Percentiles rank a stretch among this genome's conserved stretches.
Conservation (phyloP, 1,284 basidiomycete genomes). For the Cerrena zonata region DNA sequence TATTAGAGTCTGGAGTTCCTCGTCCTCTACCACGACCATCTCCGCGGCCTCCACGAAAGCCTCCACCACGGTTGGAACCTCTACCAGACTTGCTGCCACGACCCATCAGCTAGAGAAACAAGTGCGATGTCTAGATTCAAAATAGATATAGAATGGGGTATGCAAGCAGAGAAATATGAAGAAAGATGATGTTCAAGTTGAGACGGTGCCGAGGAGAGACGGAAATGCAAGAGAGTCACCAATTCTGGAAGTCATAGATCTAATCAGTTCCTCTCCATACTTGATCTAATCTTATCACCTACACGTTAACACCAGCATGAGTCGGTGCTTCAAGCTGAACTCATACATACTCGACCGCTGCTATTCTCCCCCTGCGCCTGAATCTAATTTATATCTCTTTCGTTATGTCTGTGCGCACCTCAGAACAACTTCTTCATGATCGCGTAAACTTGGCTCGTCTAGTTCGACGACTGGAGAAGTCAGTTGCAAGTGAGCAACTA, state of each 20-base stretch:
- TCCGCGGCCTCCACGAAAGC: conserved; percentile 21
- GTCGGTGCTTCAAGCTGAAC: background rate
- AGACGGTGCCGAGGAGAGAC: too few species aligned
- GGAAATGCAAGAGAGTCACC: background rate
- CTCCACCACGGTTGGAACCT: conserved; percentile 16
- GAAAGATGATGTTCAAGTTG: too few species aligned
- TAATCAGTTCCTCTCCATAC: too few species aligned
- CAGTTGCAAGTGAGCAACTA: conserved; percentile 47
- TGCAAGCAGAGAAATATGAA: background rate
- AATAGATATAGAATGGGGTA: background rate
- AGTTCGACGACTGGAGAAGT: conserved; percentile 55
- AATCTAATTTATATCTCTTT: background rate
- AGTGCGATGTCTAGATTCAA: background rate
- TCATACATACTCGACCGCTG: background rate
- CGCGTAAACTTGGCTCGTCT: conserved; percentile 63
- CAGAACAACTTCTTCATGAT: conserved; percentile 49
- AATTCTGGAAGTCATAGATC: background rate
- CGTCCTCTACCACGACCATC: conserved; percentile 19
- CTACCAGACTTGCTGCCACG: conserved; percentile 10
- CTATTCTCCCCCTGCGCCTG: too few species aligned
- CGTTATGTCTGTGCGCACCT: conserved; percentile 25
- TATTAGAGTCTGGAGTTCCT: conserved; percentile 1
- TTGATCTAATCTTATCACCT: background rate
- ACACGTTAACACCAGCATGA: background rate
- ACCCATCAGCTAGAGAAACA: conserved; percentile 15